Evolutionary conservation across 768 basidiomycete genomes (phyloP).

Genomic region (Tulasnella sp.): DNA sequence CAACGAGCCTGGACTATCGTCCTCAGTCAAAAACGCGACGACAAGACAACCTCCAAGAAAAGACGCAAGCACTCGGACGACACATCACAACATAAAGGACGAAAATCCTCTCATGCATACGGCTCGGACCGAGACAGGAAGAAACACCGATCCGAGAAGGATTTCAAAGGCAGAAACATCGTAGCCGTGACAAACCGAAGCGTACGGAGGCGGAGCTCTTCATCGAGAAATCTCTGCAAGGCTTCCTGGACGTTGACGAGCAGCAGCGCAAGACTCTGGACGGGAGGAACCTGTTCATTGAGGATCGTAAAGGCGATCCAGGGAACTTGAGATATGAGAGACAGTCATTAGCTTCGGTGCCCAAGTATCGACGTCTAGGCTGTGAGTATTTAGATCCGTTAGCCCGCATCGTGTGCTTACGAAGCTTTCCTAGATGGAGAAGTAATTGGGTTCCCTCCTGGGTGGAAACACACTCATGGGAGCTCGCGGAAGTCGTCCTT

Average conservation of each 20-base stretch:
- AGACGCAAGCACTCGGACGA: background rate
- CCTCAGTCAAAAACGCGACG: background rate
- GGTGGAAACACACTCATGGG: background rate
- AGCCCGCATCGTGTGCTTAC: background rate
- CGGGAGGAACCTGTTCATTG: constrained; percentile 2
- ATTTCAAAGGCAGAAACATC: background rate
- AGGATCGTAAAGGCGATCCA: constrained; percentile 7
- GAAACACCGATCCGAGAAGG: background rate
- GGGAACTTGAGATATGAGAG: constrained; percentile 39
- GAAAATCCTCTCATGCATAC: background rate
- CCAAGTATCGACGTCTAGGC: constrained; percentile 48
- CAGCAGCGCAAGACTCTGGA: background rate
- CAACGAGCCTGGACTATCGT: background rate
- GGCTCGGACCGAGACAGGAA: background rate
- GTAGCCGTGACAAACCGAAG: background rate
- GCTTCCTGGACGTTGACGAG: background rate
- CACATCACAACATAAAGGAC: background rate
- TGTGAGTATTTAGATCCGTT: constrained; percentile 32
- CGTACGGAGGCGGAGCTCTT: constrained; percentile 1
- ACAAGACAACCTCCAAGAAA: background rate
- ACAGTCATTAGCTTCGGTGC: constrained; percentile 48
- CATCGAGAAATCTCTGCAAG: background rate
- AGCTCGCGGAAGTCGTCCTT: background rate
- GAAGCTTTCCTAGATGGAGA: constrained; percentile 36
- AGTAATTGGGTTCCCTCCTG: constrained; percentile 47